Evolutionary conservation across 176 grass and related monocot species (phyloP).

Genomic region (Alloteropsis semialata): DNA sequence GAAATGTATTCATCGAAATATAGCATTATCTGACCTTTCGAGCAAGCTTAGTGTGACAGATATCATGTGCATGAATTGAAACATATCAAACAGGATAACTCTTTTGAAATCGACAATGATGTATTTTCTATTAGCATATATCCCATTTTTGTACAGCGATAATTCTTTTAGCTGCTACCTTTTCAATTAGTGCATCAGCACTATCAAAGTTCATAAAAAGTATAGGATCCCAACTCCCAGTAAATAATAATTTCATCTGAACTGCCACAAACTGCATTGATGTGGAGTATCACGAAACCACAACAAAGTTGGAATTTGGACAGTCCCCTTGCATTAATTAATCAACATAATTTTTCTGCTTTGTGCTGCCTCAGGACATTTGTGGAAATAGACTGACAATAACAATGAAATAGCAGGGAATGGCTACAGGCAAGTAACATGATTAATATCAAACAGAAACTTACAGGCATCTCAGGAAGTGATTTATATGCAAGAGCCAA

Average conservation of each 20-base stretch:
- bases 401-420: conserved; percentile 2
- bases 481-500: conserved; percentile 92
- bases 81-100: background rate
- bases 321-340: conserved; percentile 4
- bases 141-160: background rate
- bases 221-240: conserved; percentile 6
- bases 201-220: background rate
- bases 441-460: conserved; percentile 28
- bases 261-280: background rate
- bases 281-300: conserved; percentile 2
- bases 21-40: background rate
- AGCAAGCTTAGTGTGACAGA: background rate
- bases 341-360: background rate
- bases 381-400: conserved; percentile 13
- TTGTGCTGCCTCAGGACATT: background rate
- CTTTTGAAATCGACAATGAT: background rate
- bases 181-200: conserved; percentile 13
- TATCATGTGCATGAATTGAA: background rate
- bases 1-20: background rate
- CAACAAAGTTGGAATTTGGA: background rate
- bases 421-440: background rate
- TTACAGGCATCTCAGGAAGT: conserved; percentile 97
- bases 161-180: background rate
- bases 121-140: background rate
- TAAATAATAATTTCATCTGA: background rate